These are phyloP conservation scores for Candida suzukii DNA, from an alignment of 805 yeast species.

Conservation along the genomic window DNA sequence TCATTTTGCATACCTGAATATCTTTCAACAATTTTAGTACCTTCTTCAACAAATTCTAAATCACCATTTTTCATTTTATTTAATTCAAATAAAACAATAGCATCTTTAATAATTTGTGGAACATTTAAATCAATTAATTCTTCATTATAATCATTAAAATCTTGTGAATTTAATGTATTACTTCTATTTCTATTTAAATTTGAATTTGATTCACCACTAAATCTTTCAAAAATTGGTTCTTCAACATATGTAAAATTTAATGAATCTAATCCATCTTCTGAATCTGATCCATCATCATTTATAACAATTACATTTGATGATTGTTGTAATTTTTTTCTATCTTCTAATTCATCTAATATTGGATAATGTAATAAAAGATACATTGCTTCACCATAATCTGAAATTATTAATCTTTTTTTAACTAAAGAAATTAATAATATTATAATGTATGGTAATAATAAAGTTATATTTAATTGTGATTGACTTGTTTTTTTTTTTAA, in stretches of 20 bases:
- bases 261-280: slow-evolving; percentile 1
- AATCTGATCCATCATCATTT: background rate
- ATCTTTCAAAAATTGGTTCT: slow-evolving; percentile 6
- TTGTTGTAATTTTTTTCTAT: background rate
- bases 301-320: background rate
- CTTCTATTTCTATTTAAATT: background rate
- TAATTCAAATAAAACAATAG: slow-evolving; percentile 11
- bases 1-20: slow-evolving; percentile 17
- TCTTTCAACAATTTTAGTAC: slow-evolving; percentile 10
- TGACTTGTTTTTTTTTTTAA: slow-evolving; percentile 6
- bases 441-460: slow-evolving; percentile 33
- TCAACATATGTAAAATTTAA: slow-evolving; percentile 17
- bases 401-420: slow-evolving; percentile 34
- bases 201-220: slow-evolving; percentile 6
- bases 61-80: background rate
- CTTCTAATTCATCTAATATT: slow-evolving; percentile 5
- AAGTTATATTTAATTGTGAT: slow-evolving; percentile 17
- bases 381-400: slow-evolving; percentile 47
- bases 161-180: background rate
- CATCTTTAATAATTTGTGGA: slow-evolving; percentile 9
- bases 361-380: slow-evolving; percentile 46
- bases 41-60: slow-evolving; percentile 1
- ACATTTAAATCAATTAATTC: slow-evolving; percentile 7
- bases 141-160: background rate
- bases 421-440: slow-evolving; percentile 36